A percentile compares a stretch with the other conserved stretches of the same genome.
Conservation (phyloP, 2,329 filamentous ascomycete species). For the Erysiphe pulchra region DNA sequence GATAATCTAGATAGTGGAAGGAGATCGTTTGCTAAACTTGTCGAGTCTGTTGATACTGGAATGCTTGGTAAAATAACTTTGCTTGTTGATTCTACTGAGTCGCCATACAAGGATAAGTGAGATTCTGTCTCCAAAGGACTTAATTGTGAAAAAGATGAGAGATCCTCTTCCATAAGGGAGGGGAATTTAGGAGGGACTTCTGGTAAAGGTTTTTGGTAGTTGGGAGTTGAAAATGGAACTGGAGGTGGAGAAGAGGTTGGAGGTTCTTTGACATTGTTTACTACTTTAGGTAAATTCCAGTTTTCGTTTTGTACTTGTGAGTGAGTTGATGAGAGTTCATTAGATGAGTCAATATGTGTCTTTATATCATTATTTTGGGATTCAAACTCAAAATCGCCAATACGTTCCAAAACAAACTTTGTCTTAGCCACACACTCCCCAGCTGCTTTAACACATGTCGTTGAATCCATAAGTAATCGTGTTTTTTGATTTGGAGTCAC, state of each 20-base stretch:
- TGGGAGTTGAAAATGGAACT: conserved; percentile 20
- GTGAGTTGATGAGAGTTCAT: neutral
- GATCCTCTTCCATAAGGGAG: conserved; percentile 2
- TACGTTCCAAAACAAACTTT: conserved; percentile 60
- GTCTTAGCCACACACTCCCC: conserved; percentile 80
- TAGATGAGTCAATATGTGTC: conserved; percentile 18
- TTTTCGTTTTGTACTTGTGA: neutral
- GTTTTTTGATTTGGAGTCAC: conserved; percentile 60
- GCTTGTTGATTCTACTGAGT: conserved; percentile 3
- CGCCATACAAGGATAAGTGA: neutral
- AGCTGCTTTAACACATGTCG: conserved; percentile 66
- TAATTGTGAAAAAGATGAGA: neutral
- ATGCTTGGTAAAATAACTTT: conserved; percentile 27
- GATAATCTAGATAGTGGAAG: conserved; percentile 20
- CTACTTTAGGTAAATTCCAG: neutral
- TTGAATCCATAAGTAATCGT: conserved; percentile 52
- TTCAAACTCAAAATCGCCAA: conserved; percentile 73
- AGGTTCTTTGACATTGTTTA: neutral
- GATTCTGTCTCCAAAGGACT: neutral
- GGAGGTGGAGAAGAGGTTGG: conserved; percentile 16
- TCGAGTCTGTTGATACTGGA: conserved; percentile 27
- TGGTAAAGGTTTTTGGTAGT: conserved; percentile 41
- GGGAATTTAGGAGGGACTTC: conserved; percentile 26
- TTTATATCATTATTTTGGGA: conserved; percentile 22
- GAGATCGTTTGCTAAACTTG: conserved; percentile 22